Conservation (phyloP, 1,284 basidiomycete genomes). For the Gymnopus androsaceus region DNA sequence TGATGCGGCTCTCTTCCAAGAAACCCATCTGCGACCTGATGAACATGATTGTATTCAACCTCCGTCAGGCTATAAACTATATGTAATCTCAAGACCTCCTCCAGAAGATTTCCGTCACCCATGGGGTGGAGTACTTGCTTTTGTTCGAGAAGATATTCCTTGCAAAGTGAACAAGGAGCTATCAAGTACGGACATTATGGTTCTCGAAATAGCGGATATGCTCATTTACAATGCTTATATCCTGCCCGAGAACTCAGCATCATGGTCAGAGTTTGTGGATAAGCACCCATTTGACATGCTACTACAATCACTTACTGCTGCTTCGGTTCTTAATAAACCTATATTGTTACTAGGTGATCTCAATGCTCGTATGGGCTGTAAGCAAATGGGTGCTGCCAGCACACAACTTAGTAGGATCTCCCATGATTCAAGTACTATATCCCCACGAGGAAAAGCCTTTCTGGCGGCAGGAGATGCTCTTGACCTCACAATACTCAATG, state of each 20-base stretch:
- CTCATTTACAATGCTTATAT: conserved; percentile 8
- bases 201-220: background rate
- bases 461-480: background rate
- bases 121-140: conserved; percentile 1
- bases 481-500: background rate
- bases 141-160: background rate
- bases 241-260: background rate
- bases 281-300: background rate
- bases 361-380: background rate
- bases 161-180: background rate
- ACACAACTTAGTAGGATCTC: background rate
- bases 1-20: too few relatives aligned
- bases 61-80: conserved; percentile 5
- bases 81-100: background rate
- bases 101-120: background rate
- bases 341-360: background rate
- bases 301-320: background rate
- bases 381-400: background rate
- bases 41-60: background rate
- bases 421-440: too few relatives aligned
- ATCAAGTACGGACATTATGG: background rate
- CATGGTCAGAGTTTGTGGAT: background rate
- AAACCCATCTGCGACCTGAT: too few relatives aligned
- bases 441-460: background rate
- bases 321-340: background rate